Conservation (phyloP, 768 basidiomycete species). For the Boletus eberwhitei region DNA sequence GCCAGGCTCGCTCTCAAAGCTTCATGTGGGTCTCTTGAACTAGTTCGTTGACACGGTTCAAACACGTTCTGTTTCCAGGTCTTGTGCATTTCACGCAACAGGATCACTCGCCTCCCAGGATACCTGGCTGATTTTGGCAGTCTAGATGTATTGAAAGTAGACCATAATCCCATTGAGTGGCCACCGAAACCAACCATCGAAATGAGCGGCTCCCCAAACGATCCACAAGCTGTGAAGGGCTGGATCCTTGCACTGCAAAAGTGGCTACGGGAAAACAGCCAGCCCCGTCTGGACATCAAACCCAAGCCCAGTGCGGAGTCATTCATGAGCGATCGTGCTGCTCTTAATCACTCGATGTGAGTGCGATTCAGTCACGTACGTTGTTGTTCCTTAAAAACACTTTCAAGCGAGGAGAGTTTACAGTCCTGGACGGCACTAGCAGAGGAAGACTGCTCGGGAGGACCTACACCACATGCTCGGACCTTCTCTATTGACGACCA, state of each 20-base stretch:
- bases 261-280: constrained; percentile 66
- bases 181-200: constrained; percentile 65
- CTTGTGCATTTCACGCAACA: constrained; percentile 84
- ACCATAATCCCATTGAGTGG: constrained; percentile 94
- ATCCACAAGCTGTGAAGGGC: constrained; percentile 54
- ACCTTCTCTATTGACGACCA: constrained; percentile 63
- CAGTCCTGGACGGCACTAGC: constrained; percentile 45
- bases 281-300: constrained; percentile 29
- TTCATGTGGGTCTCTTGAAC: constrained; percentile 51
- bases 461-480: constrained; percentile 49
- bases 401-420: constrained; percentile 39
- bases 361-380: not conserved
- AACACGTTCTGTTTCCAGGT: constrained; percentile 48
- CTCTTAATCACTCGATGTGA: constrained; percentile 34
- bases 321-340: constrained; percentile 41
- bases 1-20: constrained; percentile 73
- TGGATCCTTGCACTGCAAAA: constrained; percentile 71
- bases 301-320: constrained; percentile 47
- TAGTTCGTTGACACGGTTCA: not conserved
- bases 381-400: constrained; percentile 3
- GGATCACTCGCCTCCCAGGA: constrained; percentile 69
- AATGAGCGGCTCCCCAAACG: constrained; percentile 37
- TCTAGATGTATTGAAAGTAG: constrained; percentile 78
- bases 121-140: constrained; percentile 73
- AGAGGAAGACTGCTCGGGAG: constrained; percentile 36